These are phyloP conservation scores for Curvularia lunata DNA, from an alignment of 2,329 filamentous ascomycete genomes.

Conservation along the genomic window DNA sequence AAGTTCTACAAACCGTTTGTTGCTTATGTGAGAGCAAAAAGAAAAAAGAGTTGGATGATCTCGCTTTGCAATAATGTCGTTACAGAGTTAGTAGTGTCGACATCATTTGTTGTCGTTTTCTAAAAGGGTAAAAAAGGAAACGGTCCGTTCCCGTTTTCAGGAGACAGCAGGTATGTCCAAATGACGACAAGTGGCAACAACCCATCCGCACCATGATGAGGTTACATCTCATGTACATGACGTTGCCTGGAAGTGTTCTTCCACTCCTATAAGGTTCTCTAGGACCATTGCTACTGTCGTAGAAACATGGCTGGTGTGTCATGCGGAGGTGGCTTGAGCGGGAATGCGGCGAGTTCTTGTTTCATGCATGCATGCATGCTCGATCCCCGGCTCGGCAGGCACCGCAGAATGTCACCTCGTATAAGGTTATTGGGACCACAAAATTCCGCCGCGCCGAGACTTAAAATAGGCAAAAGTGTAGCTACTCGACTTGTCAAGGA, in stretches of 20 bases:
- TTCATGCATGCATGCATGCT: neutral
- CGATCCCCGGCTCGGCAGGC: neutral
- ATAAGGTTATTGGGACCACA: neutral
- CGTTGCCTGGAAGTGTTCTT: neutral
- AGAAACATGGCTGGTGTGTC: neutral
- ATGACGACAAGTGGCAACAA: neutral
- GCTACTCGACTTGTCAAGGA: neutral
- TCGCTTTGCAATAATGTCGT: neutral
- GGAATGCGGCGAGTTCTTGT: neutral
- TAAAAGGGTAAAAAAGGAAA: neutral
- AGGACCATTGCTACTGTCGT: neutral
- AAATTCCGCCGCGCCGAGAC: neutral
- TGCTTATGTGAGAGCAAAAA: neutral
- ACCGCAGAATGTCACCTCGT: neutral
- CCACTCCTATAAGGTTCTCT: neutral
- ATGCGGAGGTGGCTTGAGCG: neutral
- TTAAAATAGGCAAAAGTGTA: slow-evolving; percentile 1
- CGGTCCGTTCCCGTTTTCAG: neutral
- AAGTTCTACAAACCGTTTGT: neutral
- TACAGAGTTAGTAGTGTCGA: neutral
- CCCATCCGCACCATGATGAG: neutral
- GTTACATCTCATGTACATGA: neutral
- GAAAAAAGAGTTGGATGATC: neutral
- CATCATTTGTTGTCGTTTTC: neutral
- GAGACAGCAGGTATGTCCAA: neutral